phyloP scores from a whole-genome alignment of 345 rosid genomes.

The Clarkia xantiana region DNA sequence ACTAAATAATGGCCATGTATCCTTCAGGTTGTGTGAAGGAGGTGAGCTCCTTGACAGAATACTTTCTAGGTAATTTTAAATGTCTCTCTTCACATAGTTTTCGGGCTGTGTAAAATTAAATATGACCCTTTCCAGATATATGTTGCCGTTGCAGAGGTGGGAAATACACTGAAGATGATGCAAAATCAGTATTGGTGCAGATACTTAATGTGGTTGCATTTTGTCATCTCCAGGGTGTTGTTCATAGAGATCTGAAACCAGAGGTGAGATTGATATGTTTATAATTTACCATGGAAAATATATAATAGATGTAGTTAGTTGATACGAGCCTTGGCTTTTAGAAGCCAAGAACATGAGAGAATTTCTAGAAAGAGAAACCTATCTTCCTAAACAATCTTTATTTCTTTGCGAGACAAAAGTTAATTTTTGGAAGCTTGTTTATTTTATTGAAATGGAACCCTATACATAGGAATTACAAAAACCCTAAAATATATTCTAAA shows the following conservation, averaged over 20 bases:
- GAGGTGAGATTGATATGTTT: slow-evolving; percentile 40
- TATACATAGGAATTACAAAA: no score
- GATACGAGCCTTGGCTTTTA: no score
- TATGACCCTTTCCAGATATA: slow-evolving; percentile 8
- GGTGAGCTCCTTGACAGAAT: slow-evolving; percentile 92
- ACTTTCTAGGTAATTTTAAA: slow-evolving; percentile 45
- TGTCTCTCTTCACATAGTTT: background rate
- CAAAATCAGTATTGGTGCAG: slow-evolving; percentile 69
- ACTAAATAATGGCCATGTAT: slow-evolving; percentile 2
- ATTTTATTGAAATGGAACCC: no score
- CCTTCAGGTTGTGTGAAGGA: slow-evolving; percentile 90
- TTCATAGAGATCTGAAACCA: slow-evolving; percentile 93
- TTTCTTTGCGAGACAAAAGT: no score
- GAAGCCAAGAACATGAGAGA: no score
- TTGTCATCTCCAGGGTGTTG: slow-evolving; percentile 96
- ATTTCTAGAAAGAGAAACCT: no score
- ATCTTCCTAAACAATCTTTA: no score
- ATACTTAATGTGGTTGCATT: slow-evolving; percentile 75
- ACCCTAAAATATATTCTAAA: no score
- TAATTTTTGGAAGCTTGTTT: no score
- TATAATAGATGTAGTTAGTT: no score
- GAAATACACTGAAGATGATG: slow-evolving; percentile 80
- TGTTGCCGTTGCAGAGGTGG: slow-evolving; percentile 48
- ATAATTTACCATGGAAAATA: slow-evolving; percentile 1
- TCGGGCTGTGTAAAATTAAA: background rate